Conservation (phyloP, 2,329 filamentous ascomycete genomes). For the Colletotrichum higginsianum region DNA sequence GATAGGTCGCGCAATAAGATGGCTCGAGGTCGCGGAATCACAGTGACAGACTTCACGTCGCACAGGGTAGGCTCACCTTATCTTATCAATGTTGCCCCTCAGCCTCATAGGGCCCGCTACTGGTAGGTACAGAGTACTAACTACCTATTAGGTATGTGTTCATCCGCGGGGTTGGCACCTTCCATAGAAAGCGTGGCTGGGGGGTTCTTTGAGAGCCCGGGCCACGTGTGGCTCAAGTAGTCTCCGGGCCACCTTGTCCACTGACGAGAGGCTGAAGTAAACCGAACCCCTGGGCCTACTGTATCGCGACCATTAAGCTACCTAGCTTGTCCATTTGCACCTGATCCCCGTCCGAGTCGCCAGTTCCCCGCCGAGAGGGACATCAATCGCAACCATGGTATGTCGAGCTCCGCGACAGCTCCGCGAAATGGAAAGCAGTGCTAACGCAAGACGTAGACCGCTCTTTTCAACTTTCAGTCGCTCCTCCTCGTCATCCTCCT, state of each 20-base stretch:
- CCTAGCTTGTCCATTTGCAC: conserved; percentile 25
- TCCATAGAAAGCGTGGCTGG: conserved; percentile 1
- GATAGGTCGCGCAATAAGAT: neutral
- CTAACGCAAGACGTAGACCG: conserved; percentile 72
- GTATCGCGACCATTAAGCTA: conserved; percentile 26
- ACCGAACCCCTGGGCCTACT: conserved; percentile 20
- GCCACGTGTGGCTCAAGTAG: conserved; percentile 31
- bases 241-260: conserved; percentile 41
- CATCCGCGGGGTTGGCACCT: conserved; percentile 27
- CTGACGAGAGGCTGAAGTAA: conserved; percentile 28
- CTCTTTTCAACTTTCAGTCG: conserved; percentile 99
- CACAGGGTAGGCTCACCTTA: conserved; percentile 16
- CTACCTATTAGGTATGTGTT: neutral
- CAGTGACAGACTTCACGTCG: conserved; percentile 29
- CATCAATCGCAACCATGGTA: conserved; percentile 47
- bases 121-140: no score
- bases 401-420: neutral
- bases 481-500: conserved; percentile 95
- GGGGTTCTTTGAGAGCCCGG: neutral
- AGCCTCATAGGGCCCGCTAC: neutral
- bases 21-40: neutral
- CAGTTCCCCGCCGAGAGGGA: conserved; percentile 29
- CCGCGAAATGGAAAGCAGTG: neutral
- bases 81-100: conserved; percentile 1
- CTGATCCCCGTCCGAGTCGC: conserved; percentile 22